Base-by-base conservation (phyloP, 202 grass and related monocot genomes). In the Schoenoplectus tabernaemontani region DNA sequence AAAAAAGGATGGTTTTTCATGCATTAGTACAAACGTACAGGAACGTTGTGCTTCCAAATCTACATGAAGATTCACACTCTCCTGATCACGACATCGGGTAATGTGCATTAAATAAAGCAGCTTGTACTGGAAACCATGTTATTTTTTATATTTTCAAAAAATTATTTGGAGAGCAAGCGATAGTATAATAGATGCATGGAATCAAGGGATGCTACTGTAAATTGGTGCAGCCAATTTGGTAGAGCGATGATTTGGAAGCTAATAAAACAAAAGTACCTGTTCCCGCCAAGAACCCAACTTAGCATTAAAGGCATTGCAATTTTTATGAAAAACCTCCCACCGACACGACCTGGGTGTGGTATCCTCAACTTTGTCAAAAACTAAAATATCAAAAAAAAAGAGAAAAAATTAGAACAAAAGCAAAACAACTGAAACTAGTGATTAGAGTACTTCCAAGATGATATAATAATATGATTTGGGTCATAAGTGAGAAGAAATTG, bases 261-360 rank as follows among this genome's bases (percentile, higher is more conserved):
- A n/a, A n/a, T n/a, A n/a, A n/a, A n/a, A n/a, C n/a, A n/a, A n/a
- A 90, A 86, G 69, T 75, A 98, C 95, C 91, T 98, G 83, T 98
- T 98, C 37, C 96, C 96, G 75, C 91, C 96, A 65, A 98, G 83
- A 56, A 98, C 86, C 96, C 96, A 98, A 68, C 86, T 91, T 46
- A 98, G 72, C 96, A 98, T 98, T 39, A 86, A 64, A 22, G 96
- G 96, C 96, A 98, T 98, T 83, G 73, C 89, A 65, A 86, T 81
- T 64, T 85, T 89, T 64, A 98, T 95, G 59, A 98, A 86, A 78
- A 95, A 95, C 88, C 96, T 92, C 23, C 96, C 96, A 39, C 91
- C 96, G 46, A 98, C 89, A 51, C 89, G 87, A 82, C 96, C 96
- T 54, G 96, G 96, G 84, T 98, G 96, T 23, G 96, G 91, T 82